Conservation (phyloP, 305 asterid species). For the Fraxinus angustifolia region DNA sequence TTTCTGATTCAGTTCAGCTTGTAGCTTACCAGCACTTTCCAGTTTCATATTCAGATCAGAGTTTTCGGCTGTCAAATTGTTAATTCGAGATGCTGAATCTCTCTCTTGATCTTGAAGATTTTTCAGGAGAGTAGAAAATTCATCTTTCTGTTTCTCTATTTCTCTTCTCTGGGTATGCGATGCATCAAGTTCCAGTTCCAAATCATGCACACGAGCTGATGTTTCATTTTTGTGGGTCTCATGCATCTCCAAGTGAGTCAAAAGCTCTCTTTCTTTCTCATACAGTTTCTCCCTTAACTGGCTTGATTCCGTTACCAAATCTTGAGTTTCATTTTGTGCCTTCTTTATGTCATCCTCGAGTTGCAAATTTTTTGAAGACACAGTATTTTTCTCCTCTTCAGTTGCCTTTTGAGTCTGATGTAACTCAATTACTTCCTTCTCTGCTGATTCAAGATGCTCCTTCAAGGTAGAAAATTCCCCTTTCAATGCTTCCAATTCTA, state of each 20-base stretch:
- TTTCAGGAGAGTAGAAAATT: slow-evolving; percentile 48
- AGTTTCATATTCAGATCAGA: not conserved
- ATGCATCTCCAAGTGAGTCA: slow-evolving; percentile 33
- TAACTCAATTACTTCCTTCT: slow-evolving; percentile 21
- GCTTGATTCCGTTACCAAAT: slow-evolving; percentile 37
- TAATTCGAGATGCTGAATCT: slow-evolving; percentile 45
- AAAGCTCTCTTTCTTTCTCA: slow-evolving; percentile 50
- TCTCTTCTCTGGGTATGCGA: slow-evolving; percentile 51
- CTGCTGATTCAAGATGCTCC: slow-evolving; percentile 38
- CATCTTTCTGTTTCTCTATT: slow-evolving; percentile 56
- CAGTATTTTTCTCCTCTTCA: slow-evolving; percentile 22
- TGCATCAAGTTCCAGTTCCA: slow-evolving; percentile 64
- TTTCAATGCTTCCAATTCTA: slow-evolving; percentile 34
- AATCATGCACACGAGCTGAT: slow-evolving; percentile 46
- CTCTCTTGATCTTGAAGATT: slow-evolving; percentile 56
- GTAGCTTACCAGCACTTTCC: slow-evolving; percentile 21
- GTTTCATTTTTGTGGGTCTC: slow-evolving; percentile 40
- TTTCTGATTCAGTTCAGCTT: slow-evolving; percentile 31
- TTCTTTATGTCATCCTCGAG: slow-evolving; percentile 36
- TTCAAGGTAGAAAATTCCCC: slow-evolving; percentile 26
- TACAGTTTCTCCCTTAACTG: slow-evolving; percentile 38
- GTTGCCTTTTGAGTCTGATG: slow-evolving; percentile 13
- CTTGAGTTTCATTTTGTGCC: slow-evolving; percentile 37
- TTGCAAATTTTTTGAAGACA: slow-evolving; percentile 19
- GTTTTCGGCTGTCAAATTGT: slow-evolving; percentile 32